Evolutionary conservation across 768 basidiomycete species (phyloP), one percentile per base, ranked within the genome.

Genomic region (Tylopilus rubrobrunneus): DNA sequence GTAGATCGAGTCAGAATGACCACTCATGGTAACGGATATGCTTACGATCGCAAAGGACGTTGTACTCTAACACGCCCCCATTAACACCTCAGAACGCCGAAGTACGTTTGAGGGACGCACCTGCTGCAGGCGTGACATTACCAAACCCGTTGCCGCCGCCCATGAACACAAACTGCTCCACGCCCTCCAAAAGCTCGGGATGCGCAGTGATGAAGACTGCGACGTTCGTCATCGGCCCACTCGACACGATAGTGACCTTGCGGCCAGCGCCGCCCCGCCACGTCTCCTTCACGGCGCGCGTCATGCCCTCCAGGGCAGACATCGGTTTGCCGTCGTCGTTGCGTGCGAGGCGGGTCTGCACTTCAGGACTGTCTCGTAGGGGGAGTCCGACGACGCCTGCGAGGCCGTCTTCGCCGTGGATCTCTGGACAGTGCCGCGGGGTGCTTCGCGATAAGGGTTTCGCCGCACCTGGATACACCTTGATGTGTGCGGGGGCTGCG

Each of bases 111-210:
- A 4, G 12, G 0, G 15, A 21, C 71, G 43, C 52, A 83, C 84
- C 83, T 62, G 89, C 90, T 11, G 83, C 85, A 14, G 91, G 75
- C 8, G 87, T 85, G 31, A 86, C 76, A 63, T 94, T 95, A 0
- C 92, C 92, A 23, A 89, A 64, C 9, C 92, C 92, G 28, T 91
- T 84, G 3, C 84, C 91, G n/a, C 92, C 92, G 11, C 92, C 92
- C 92, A 96, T 95, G 62, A 92, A 78, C 14, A 82, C 78, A 41
- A 83, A 72, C 49, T 79, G 71, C 40, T 77, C 75, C 7, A 84
- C 68, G 11, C 71, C 78, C 3, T 73, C 72, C 19, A 80, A 56
- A 4, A 85, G 70, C 28, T 81, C 75, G 0, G 83, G 80, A 73
- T 83, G 80, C 2, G 78, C 78, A 53, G 74, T 73, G 17, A 85